Evolutionary conservation across 306 rosid genomes (phyloP), one percentile per base, ranked within the genome.

Genomic region (Quercus dentata): DNA sequence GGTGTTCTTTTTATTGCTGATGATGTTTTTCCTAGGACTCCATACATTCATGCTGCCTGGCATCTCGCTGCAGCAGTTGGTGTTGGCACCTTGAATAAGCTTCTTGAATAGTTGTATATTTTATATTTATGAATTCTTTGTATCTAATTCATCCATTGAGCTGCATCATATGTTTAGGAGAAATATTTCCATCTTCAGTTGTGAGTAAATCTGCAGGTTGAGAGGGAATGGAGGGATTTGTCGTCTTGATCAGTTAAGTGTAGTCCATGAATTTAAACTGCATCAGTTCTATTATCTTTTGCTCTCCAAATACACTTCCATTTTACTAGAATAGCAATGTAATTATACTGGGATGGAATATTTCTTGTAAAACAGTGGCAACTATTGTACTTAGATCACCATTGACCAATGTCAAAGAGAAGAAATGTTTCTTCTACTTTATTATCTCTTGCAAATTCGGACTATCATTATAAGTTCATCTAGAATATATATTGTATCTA

Each of bases 11-110:
- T 96, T 74, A 14, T 93, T 19, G 98, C 99, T 0, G 99, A 96
- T 58, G 99, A 96, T 78, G 56, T 86, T 30, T 93, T 77, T 72
- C 99, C 99, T 4, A 7, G 54, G 71, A 96, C 97, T 49, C 99
- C 94, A 46, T 96, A 88, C 86, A 76, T 96, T 84, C 99, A 96
- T 85, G 98, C 99, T 84, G 98, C 87, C 27, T 96, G 99, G 99
- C 99, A 96, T 86, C 94, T 96, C 64, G 97, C 99, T 58, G 99
- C 99, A 58, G 99, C 99, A 74, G 72, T 96, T 76, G 97, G 94
- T 31, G 97, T 96, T 65, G 86, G 97, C 71, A 89, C 99, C 79
- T 91, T 97, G 90, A 91, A 93, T 77, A 96, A 93, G 88, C 98
- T 96, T 89, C 99, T 96, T 76, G 88, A 91, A 82, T 92, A 92